Base-by-base conservation (phyloP, 176 grass and related monocot species). In the Oryza coarctata region DNA sequence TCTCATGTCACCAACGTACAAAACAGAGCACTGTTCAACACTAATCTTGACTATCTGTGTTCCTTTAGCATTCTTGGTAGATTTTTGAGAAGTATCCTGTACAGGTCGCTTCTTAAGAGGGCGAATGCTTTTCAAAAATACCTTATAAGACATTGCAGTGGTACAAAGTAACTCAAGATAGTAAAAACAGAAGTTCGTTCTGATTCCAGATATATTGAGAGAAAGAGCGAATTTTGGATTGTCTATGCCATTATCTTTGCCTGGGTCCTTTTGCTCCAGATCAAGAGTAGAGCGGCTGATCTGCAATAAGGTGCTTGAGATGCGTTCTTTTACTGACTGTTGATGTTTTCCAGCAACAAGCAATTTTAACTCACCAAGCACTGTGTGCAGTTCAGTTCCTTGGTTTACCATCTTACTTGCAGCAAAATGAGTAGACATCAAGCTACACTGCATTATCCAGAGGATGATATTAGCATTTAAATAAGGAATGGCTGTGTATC, bases 91-190 rank as follows among this genome's bases (percentile, higher is more conserved):
- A 74, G 64, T 82, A 38, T 80, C 88, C 57, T 93, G 88, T 33
- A 58, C 79, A 78, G 65, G 35, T 83, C 63, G 84, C 80, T 93
- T 94, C 81, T 84, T 88, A 80, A 86, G 87, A 83, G 95, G 67
- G 15, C 32, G 75, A 55, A 88, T 79, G 35, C 75, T 92, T 87
- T 93, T 93, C 78, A 98, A 49, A 79, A 98, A 86, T 69, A 75
- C 74, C 76, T 98, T 94, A 68, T 87, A 94, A 68, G 95, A 89
- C 68, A 89, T 88, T 50, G 86, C 79, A 55, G 84, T 87, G 69
- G 87, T 75, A 89, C 86, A 91, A 89, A 98, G 85, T 63, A 64
- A 80, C 83, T 98, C 95, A 72, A 94, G 78, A 81, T 90, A 88
- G 33, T 82, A 84, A 85, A 93, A 91, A 71, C 83, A 86, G 63